These are phyloP conservation scores for Gossypium rotundifolium DNA, from an alignment of 345 rosid species.

Conservation along the genomic window DNA sequence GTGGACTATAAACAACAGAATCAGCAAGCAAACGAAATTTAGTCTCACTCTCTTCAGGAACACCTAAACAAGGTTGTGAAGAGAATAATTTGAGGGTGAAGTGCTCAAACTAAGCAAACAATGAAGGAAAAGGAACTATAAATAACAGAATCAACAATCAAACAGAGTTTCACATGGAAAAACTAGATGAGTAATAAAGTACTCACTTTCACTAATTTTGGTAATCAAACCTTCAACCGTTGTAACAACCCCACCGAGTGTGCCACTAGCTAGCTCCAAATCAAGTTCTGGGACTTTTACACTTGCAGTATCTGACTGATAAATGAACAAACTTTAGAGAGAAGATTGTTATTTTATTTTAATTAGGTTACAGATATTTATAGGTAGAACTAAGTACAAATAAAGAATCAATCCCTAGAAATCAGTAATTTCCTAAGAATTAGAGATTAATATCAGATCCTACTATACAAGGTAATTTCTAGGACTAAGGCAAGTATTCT, in stretches of 20 bases:
- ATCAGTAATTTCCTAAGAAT: too few species aligned
- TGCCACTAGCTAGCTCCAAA: slow-evolving; percentile 81
- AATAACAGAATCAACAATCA: neutral
- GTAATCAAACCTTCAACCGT: slow-evolving; percentile 91
- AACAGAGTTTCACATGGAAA: neutral
- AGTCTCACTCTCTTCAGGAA: neutral
- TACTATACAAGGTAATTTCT: too few species aligned
- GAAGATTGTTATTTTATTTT: too few species aligned
- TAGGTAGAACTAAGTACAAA: too few species aligned
- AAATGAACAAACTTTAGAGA: too few species aligned
- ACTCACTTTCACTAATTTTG: slow-evolving; percentile 92
- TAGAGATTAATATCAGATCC: too few species aligned
- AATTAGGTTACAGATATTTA: too few species aligned
- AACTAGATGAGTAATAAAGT: slow-evolving; percentile 8
- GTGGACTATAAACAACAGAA: neutral
- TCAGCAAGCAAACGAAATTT: neutral
- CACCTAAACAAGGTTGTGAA: neutral
- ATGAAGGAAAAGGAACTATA: neutral
- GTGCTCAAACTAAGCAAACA: neutral
- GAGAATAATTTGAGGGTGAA: neutral
- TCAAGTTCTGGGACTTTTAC: slow-evolving; percentile 81
- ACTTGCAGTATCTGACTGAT: slow-evolving; percentile 85
- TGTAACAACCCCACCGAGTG: slow-evolving; percentile 85
- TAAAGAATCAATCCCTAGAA: too few species aligned
- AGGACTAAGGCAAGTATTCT: too few species aligned